Evolutionary conservation across 1,284 basidiomycete genomes (phyloP).

Genomic region (Sanghuangporus baumii): DNA sequence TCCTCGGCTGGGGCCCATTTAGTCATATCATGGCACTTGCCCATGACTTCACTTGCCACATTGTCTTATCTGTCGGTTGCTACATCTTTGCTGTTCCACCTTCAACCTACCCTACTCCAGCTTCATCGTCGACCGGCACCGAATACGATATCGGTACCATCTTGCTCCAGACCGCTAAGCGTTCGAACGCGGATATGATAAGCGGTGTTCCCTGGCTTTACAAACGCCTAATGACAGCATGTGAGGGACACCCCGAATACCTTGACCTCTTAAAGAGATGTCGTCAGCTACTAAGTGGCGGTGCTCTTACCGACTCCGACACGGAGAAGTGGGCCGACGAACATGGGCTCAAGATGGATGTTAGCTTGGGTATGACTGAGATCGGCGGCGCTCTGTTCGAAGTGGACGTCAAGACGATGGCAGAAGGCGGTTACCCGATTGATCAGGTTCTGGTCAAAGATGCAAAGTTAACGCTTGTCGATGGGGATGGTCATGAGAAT

Average conservation of each 20-base stretch:
- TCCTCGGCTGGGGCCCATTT: slow-evolving; percentile 32
- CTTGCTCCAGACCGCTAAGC: slow-evolving; percentile 4
- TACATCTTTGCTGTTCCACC: slow-evolving; percentile 30
- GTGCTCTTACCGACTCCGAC: slow-evolving; percentile 26
- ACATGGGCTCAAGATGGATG: slow-evolving; percentile 25
- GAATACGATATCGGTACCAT: slow-evolving; percentile 13
- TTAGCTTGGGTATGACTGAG: slow-evolving; percentile 34
- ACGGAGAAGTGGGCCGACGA: slow-evolving; percentile 27
- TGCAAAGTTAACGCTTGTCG: slow-evolving; percentile 4
- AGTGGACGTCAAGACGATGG: background rate
- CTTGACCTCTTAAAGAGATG: slow-evolving; percentile 21
- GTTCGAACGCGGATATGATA: slow-evolving; percentile 6
- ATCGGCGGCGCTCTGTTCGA: slow-evolving; percentile 24
- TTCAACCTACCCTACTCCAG: slow-evolving; percentile 23
- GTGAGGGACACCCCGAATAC: slow-evolving; percentile 16
- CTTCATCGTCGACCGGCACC: slow-evolving; percentile 8
- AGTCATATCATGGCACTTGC: slow-evolving; percentile 28
- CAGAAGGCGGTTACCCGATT: slow-evolving; percentile 6
- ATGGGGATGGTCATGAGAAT: slow-evolving; percentile 5
- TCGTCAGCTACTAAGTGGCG: slow-evolving; percentile 27
- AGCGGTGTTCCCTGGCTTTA: slow-evolving; percentile 20
- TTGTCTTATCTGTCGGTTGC: slow-evolving; percentile 26
- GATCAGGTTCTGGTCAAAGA: background rate
- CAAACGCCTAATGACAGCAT: slow-evolving; percentile 18
- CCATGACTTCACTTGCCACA: slow-evolving; percentile 25